phyloP scores from a whole-genome alignment of 73 alveolate species.

The Paramecium tetraurelia region DNA sequence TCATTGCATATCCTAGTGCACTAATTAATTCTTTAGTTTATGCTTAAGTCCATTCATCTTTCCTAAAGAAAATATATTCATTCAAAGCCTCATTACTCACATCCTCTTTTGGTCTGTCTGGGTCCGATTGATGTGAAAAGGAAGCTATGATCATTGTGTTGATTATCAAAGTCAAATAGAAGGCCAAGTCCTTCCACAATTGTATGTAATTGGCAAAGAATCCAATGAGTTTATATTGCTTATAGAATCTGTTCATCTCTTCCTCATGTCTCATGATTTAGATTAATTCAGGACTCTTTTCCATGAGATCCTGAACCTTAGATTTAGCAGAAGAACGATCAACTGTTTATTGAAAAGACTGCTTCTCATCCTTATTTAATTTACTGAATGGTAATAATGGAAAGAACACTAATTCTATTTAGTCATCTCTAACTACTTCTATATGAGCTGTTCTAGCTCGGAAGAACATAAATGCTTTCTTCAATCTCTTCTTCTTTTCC shows the following conservation, averaged over 20 bases:
- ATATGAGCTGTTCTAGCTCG: conserved; percentile 52
- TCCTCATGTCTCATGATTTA: conserved; percentile 94
- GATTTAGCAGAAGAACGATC: conserved; percentile 63
- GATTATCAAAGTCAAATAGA: conserved; percentile 68
- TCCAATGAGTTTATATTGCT: conserved; percentile 66
- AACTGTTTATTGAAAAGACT: conserved; percentile 39
- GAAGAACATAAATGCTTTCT: conserved; percentile 47
- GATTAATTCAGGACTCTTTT: conserved; percentile 83
- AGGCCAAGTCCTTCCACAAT: conserved; percentile 86
- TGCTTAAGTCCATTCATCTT: background rate
- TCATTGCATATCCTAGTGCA: conserved; percentile 56
- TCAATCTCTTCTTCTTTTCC: conserved; percentile 14
- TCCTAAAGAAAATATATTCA: conserved; percentile 40
- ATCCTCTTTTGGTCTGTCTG: background rate
- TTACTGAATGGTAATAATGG: conserved; percentile 48
- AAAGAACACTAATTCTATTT: conserved; percentile 41
- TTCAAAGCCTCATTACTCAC: background rate
- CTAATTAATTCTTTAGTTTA: conserved; percentile 31
- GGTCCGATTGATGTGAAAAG: conserved; percentile 39
- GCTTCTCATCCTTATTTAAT: conserved; percentile 58
- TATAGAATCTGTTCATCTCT: conserved; percentile 68
- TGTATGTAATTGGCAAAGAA: conserved; percentile 72
- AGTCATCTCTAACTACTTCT: conserved; percentile 48
- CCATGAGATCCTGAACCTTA: conserved; percentile 70
- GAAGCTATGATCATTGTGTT: conserved; percentile 75